Evolutionary conservation across 2,329 filamentous ascomycete genomes (phyloP).

Genomic region (Aspergillus ibericus): DNA sequence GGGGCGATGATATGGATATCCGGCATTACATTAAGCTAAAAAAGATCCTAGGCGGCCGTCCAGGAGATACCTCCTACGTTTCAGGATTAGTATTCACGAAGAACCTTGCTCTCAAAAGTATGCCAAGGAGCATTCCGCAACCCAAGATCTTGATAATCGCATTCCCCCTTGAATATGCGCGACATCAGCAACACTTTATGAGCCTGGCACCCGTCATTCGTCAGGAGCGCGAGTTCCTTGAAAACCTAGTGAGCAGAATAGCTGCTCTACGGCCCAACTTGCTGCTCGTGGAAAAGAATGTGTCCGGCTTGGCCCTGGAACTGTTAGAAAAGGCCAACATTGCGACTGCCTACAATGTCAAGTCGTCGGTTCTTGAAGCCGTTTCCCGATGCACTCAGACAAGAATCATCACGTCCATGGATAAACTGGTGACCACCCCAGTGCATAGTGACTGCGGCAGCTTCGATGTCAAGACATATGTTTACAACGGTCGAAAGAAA

Average conservation of each 20-base stretch:
- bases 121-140: conserved; percentile 80
- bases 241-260: conserved; percentile 89
- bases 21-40: conserved; percentile 97
- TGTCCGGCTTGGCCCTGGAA: conserved; percentile 86
- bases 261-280: conserved; percentile 80
- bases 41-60: conserved; percentile 86
- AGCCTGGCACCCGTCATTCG: conserved; percentile 95
- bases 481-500: conserved; percentile 81
- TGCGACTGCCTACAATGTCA: conserved; percentile 94
- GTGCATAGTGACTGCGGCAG: conserved; percentile 77
- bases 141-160: conserved; percentile 90
- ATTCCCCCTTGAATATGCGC: conserved; percentile 93
- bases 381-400: conserved; percentile 91
- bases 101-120: conserved; percentile 92
- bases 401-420: conserved; percentile 88
- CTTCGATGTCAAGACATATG: conserved; percentile 94
- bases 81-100: conserved; percentile 97
- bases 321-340: conserved; percentile 86
- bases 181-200: conserved; percentile 95
- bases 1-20: conserved; percentile 94
- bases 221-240: conserved; percentile 90
- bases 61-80: conserved; percentile 91
- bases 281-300: conserved; percentile 86
- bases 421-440: conserved; percentile 78
- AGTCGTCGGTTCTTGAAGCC: conserved; percentile 90